Evolutionary conservation across 805 yeast genomes (phyloP).

Genomic region (Candida silvatica): DNA sequence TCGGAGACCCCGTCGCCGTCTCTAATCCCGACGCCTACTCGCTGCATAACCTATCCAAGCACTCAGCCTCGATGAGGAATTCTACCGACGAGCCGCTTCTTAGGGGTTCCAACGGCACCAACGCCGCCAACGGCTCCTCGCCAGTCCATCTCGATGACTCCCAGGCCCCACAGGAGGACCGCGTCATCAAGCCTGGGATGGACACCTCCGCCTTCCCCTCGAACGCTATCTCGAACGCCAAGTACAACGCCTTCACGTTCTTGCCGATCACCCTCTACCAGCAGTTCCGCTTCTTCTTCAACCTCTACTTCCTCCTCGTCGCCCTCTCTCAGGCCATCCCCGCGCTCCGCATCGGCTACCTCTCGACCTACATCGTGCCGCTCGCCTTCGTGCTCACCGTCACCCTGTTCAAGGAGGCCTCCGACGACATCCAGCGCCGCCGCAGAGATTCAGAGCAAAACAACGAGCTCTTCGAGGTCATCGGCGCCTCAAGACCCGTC

Average conservation of each 20-base stretch:
- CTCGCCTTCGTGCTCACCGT: slow-evolving; percentile 85
- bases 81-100: no score
- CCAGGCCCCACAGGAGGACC: slow-evolving; percentile 5
- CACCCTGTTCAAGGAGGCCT: slow-evolving; percentile 93
- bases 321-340: slow-evolving; percentile 93
- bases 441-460: slow-evolving; percentile 87
- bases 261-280: slow-evolving; percentile 85
- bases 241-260: slow-evolving; percentile 81
- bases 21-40: no score
- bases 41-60: no score
- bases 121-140: not conserved
- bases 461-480: slow-evolving; percentile 69
- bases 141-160: not conserved
- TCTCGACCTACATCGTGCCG: slow-evolving; percentile 90
- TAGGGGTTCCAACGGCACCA: not conserved
- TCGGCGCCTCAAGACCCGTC: slow-evolving; percentile 35
- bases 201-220: slow-evolving; percentile 33
- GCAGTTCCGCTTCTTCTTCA: slow-evolving; percentile 95
- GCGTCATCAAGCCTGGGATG: slow-evolving; percentile 34
- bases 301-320: slow-evolving; percentile 82
- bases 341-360: slow-evolving; percentile 82
- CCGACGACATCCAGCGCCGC: slow-evolving; percentile 87
- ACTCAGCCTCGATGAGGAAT: no score
- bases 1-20: not conserved
- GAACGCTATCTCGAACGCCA: slow-evolving; percentile 89